These are phyloP conservation scores for Epichloe gansuensis DNA, from an alignment of 2,329 filamentous ascomycete genomes.

Conservation along the genomic window DNA sequence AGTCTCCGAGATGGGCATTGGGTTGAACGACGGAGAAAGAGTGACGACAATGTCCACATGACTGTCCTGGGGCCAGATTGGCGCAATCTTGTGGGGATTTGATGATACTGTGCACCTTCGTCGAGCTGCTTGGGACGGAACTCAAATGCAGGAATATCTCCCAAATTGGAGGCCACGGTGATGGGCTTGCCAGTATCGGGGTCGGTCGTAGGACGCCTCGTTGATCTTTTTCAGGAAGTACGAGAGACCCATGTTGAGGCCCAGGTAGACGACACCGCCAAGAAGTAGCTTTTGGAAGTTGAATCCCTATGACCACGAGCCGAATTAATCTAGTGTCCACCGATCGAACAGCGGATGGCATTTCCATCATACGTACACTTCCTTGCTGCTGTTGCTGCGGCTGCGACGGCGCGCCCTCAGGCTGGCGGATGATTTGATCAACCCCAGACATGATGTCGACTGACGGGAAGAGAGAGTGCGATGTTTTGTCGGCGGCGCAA, in stretches of 20 bases:
- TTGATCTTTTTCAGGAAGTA: slow-evolving; percentile 36
- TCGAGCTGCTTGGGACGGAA: slow-evolving; percentile 49
- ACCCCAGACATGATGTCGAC: slow-evolving; percentile 1
- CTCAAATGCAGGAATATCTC: slow-evolving; percentile 50
- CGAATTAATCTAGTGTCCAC: neutral
- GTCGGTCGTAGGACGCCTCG: slow-evolving; percentile 35
- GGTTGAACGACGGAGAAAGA: slow-evolving; percentile 61
- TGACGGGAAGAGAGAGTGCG: neutral
- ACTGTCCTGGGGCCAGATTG: slow-evolving; percentile 77
- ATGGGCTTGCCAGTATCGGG: slow-evolving; percentile 38
- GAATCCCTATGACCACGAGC: slow-evolving; percentile 18
- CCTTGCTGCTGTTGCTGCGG: slow-evolving; percentile 8
- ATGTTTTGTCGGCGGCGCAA: neutral
- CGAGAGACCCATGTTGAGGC: slow-evolving; percentile 45
- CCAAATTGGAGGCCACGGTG: slow-evolving; percentile 40
- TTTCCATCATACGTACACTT: slow-evolving; percentile 11
- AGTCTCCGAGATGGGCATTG: slow-evolving; percentile 53
- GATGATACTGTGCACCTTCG: slow-evolving; percentile 50
- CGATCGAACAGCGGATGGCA: neutral
- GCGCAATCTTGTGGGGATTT: slow-evolving; percentile 58
- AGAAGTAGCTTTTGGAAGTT: slow-evolving; percentile 35
- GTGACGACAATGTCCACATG: slow-evolving; percentile 75
- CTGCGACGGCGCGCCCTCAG: slow-evolving; percentile 12
- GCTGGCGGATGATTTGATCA: slow-evolving; percentile 6
- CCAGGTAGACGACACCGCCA: slow-evolving; percentile 44